Conservation (phyloP, 306 rosid genomes). For the Rosa chinensis region DNA sequence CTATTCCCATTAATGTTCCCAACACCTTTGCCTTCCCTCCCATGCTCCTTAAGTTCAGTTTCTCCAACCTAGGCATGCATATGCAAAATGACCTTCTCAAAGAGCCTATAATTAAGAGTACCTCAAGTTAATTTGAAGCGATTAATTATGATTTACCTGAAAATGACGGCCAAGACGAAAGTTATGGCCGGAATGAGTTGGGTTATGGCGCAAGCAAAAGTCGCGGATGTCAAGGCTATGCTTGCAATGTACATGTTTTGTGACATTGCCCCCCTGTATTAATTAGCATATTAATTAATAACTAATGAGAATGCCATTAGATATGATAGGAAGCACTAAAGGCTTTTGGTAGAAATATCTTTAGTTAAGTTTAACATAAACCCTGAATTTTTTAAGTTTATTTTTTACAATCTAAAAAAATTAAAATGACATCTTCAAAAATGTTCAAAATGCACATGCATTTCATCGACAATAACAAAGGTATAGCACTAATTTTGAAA, state of each 20-base stretch:
- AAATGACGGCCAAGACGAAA: conserved; percentile 53
- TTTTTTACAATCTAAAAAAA: too few species aligned
- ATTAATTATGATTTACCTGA: conserved; percentile 31
- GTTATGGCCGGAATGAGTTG: conserved; percentile 68
- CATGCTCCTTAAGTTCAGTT: conserved; percentile 30
- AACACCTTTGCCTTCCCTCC: conserved; percentile 59
- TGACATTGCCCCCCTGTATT: conserved; percentile 49
- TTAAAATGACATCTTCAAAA: too few species aligned
- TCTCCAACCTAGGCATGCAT: conserved; percentile 45
- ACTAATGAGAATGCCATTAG: neutral
- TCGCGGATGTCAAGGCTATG: conserved; percentile 59
- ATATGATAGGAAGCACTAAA: too few species aligned
- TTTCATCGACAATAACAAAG: too few species aligned
- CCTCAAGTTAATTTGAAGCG: neutral
- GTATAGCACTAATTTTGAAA: too few species aligned
- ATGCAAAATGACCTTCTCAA: too few species aligned
- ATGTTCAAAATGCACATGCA: too few species aligned
- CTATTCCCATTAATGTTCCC: conserved; percentile 63
- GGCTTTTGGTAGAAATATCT: too few species aligned
- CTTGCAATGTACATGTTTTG: conserved; percentile 59
- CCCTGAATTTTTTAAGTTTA: too few species aligned
- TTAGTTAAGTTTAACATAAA: too few species aligned
- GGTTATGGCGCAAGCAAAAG: conserved; percentile 58
- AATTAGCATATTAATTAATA: neutral
- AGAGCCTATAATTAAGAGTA: too few species aligned